A percentile compares a stretch with the other conserved stretches of the same genome.
These are phyloP conservation scores for Fusarium phyllophilum DNA, from an alignment of 2,329 filamentous ascomycete species.

Conservation along the genomic window DNA sequence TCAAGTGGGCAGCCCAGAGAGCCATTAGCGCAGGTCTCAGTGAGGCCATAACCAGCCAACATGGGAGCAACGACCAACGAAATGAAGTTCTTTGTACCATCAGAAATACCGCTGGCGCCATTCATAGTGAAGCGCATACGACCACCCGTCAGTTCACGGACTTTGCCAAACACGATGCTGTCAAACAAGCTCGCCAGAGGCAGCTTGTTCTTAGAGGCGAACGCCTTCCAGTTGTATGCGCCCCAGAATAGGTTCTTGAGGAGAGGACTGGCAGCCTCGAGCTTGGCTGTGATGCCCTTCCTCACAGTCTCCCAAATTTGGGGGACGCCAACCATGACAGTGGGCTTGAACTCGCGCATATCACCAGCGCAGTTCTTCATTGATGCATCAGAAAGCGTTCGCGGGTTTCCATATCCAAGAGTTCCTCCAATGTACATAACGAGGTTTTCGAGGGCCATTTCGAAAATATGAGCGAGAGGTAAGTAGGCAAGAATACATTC, in stretches of 20 bases:
- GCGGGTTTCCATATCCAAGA: slow-evolving; percentile 91
- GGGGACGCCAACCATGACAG: slow-evolving; percentile 91
- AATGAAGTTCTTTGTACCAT: slow-evolving; percentile 89
- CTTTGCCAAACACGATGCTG: slow-evolving; percentile 87
- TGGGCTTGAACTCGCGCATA: slow-evolving; percentile 90
- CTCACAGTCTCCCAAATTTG: slow-evolving; percentile 98
- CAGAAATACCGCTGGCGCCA: slow-evolving; percentile 89
- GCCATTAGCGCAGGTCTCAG: slow-evolving; percentile 89
- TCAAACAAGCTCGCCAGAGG: slow-evolving; percentile 79
- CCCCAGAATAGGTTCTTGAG: slow-evolving; percentile 82
- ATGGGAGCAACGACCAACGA: slow-evolving; percentile 94
- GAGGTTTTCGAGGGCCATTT: slow-evolving; percentile 94
- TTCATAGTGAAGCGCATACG: slow-evolving; percentile 91
- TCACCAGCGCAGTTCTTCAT: slow-evolving; percentile 93
- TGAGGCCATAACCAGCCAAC: slow-evolving; percentile 93
- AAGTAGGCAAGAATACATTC: slow-evolving; percentile 91
- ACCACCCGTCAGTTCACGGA: slow-evolving; percentile 90
- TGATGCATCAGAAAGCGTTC: slow-evolving; percentile 86
- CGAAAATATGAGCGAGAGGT: slow-evolving; percentile 93
- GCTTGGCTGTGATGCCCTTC: slow-evolving; percentile 88
- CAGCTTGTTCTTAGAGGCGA: slow-evolving; percentile 67
- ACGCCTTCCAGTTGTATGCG: slow-evolving; percentile 68
- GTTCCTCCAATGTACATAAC: slow-evolving; percentile 89
- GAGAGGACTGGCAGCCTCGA: slow-evolving; percentile 76
- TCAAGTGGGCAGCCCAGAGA: slow-evolving; percentile 85